A percentile compares a stretch with the other conserved stretches of the same genome.
Conservation (phyloP, 345 rosid species). For the Gossypium turneri region DNA sequence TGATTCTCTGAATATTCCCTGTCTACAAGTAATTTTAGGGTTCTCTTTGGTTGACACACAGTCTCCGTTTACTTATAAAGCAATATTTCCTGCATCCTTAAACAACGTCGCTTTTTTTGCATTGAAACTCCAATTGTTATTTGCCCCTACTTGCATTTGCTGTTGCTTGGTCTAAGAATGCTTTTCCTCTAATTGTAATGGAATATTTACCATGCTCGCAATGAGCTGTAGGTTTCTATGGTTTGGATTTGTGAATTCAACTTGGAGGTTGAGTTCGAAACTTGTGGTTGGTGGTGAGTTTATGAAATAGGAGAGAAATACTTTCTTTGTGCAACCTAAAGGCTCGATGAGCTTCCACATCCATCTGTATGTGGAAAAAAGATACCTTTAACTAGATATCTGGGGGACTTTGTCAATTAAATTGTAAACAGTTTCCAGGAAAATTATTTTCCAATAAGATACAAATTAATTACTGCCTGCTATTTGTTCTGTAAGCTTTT, state of each 20-base stretch:
- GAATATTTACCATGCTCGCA: neutral
- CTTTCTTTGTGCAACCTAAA: neutral
- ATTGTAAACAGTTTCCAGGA: neutral
- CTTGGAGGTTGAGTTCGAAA: neutral
- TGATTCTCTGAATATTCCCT: neutral
- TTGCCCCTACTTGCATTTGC: neutral
- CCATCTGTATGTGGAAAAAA: neutral
- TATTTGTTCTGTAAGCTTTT: constrained; percentile 6
- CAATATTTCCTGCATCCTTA: neutral
- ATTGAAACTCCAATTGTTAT: neutral
- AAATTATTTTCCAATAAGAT: neutral
- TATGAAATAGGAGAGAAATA: neutral
- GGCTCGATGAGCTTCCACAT: neutral
- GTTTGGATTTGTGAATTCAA: neutral
- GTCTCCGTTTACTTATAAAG: constrained; percentile 2
- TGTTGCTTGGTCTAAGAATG: neutral
- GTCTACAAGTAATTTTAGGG: neutral
- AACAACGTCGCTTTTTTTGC: neutral
- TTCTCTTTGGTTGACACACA: neutral
- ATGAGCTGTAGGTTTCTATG: constrained; percentile 12
- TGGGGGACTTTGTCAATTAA: constrained; percentile 11
- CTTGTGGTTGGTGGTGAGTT: neutral
- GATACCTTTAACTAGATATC: constrained; percentile 3
- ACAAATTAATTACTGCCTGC: neutral
- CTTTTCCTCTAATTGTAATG: neutral